Conservation (phyloP, 2,329 filamentous ascomycete genomes). For the Colletotrichum sp. region DNA sequence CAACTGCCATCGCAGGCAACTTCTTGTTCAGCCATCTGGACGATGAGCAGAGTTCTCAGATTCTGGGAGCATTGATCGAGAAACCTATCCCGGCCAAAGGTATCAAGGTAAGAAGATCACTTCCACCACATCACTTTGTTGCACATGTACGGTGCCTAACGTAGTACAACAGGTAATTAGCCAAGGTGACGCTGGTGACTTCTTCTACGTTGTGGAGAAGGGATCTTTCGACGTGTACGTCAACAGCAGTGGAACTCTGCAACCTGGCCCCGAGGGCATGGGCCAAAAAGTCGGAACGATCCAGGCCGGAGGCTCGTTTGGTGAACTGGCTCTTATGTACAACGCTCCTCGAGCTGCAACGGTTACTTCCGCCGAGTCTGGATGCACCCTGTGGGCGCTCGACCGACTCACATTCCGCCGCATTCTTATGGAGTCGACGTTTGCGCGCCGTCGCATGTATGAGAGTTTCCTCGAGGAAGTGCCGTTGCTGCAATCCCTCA, state of each 20-base stretch:
- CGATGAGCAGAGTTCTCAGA: constrained; percentile 87
- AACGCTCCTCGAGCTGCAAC: constrained; percentile 96
- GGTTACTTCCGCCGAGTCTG: constrained; percentile 79
- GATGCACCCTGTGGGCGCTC: constrained; percentile 88
- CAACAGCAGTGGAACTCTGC: constrained; percentile 76
- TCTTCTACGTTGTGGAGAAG: constrained; percentile 95
- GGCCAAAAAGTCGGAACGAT: constrained; percentile 83
- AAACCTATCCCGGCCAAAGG: constrained; percentile 94
- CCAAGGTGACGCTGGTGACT: constrained; percentile 95
- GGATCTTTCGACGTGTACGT: constrained; percentile 92
- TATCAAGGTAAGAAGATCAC: constrained; percentile 60
- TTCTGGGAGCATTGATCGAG: constrained; percentile 89
- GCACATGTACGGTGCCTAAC: constrained; percentile 26
- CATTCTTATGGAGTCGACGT: constrained; percentile 97
- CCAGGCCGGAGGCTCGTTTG: constrained; percentile 89
- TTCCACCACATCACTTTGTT: neutral
- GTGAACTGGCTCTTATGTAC: constrained; percentile 97
- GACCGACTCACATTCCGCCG: constrained; percentile 96
- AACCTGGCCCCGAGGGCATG: constrained; percentile 81
- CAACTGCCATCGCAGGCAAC: constrained; percentile 82
- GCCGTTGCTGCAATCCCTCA: constrained; percentile 80
- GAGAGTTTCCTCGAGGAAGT: constrained; percentile 97
- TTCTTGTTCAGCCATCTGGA: constrained; percentile 95
- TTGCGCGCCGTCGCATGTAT: constrained; percentile 94
- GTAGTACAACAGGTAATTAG: constrained; percentile 75